Evolutionary conservation across 306 rosid genomes (phyloP), one percentile per base, ranked within the genome.

Genomic region (Vigna trinervia): DNA sequence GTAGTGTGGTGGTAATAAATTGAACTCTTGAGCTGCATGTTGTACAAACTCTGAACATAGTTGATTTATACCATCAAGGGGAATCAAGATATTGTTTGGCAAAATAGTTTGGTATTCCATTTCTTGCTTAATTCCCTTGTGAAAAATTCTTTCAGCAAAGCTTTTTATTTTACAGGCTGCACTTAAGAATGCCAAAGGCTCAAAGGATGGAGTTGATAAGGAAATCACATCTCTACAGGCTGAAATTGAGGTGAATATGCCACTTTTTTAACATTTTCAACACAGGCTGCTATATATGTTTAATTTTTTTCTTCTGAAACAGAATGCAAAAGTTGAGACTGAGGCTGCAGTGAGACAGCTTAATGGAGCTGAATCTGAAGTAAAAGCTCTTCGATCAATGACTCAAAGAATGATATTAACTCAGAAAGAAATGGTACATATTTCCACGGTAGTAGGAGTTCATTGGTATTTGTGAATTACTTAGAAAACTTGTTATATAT

Each of bases 391-490:
- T 63, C 91, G 83, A 65, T 87, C 91, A 80, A 90, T 87, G 92
- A 92, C 98, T n/a, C 97, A 95, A 63, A 90, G 98, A 86, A 95
- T 95, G 98, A 84, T 92, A 79, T 84, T 92, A 87, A 92, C 96
- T 82, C 98, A 90, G 79, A 88, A 95, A 90, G 98, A 95, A 78
- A 92, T 95, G 98, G 98, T 92, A 73, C 64, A 81, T 82, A 28
- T 57, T 74, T 69, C 68, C 51, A 12, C 61, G 9, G 52, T 70
- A 79, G 23, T 36, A 57, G 83, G 58, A 79, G 61, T 77, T 66
- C 45, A 38, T 60, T 80, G 43, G 32, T 77, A 77, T 71, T 45
- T 26, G 63, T n/a, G 54, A 51, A 74, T 73, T 65, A 34, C 54
- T 46, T 68, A 74, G 80, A 74, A 60, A 71, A 71, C 70, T 86